Evolutionary conservation across 352 stramenopile genomes (phyloP).

Genomic region (Chrysophaeum taylorii): DNA sequence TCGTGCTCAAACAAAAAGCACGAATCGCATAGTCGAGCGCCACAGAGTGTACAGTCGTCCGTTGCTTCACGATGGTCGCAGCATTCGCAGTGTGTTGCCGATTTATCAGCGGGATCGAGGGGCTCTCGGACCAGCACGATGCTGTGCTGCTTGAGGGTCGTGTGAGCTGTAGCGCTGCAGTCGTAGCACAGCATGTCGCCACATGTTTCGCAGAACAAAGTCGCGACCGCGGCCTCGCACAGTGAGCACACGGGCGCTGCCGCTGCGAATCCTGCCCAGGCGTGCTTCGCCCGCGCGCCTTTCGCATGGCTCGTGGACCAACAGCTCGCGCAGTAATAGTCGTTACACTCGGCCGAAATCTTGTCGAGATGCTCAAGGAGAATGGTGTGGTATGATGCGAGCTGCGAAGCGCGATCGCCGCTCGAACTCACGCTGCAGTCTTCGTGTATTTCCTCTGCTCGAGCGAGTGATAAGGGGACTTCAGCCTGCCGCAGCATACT

Average conservation of each 20-base stretch:
- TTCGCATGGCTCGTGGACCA: not conserved
- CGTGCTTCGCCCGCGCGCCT: not conserved
- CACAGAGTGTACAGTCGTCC: slow-evolving; percentile 7
- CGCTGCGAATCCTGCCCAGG: not conserved
- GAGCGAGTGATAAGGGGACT: not conserved
- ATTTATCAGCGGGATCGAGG: not conserved
- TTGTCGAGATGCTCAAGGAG: not conserved
- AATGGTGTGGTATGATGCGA: not conserved
- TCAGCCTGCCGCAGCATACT: not conserved
- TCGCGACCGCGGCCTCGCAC: not conserved
- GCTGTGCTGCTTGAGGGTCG: not conserved
- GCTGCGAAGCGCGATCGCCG: not conserved
- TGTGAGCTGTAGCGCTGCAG: not conserved
- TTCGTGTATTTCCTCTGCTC: not conserved
- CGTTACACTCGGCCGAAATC: not conserved
- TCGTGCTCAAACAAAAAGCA: slow-evolving; percentile 13
- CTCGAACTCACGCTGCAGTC: no score
- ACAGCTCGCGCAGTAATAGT: not conserved
- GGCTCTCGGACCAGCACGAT: not conserved
- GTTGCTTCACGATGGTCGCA: not conserved
- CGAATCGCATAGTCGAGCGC: not conserved
- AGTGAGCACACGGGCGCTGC: not conserved
- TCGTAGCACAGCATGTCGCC: slow-evolving; percentile 2
- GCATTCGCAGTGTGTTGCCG: not conserved
- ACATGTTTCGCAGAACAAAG: not conserved